Conservation (phyloP, 257 asterid genomes). For the Verbascum thapsus region DNA sequence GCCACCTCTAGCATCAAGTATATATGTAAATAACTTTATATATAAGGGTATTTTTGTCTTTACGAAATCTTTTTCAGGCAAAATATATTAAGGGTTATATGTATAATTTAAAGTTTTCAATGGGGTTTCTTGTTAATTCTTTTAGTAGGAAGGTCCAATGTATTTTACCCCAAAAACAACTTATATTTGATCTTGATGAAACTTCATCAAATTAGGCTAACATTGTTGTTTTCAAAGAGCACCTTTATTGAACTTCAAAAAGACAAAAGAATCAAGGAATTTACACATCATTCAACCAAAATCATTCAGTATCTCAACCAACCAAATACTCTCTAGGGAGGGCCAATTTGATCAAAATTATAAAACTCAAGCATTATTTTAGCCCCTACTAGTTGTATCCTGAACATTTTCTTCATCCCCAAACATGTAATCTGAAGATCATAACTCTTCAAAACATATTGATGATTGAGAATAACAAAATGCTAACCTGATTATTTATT, state of each 20-base stretch:
- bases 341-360: constrained; percentile 17
- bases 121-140: too few species aligned
- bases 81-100: too few species aligned
- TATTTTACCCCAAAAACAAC: constrained; percentile 22
- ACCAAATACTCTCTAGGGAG: constrained; percentile 21
- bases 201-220: constrained; percentile 22
- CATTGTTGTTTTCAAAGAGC: constrained; percentile 25
- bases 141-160: too few species aligned
- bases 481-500: constrained; percentile 10
- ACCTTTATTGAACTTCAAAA: constrained; percentile 20
- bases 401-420: constrained; percentile 14
- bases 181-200: constrained; percentile 23
- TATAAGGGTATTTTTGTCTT: too few species aligned
- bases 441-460: constrained; percentile 1
- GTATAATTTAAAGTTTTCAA: too few species aligned
- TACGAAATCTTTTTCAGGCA: too few species aligned
- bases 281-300: constrained; percentile 38
- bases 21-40: too few species aligned
- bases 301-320: constrained; percentile 27
- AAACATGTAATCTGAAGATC: constrained; percentile 27
- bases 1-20: too few species aligned
- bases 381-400: constrained; percentile 17
- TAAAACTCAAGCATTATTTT: neutral
- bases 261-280: constrained; percentile 32
- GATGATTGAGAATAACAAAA: constrained; percentile 16